Base-by-base conservation (phyloP, 2,329 filamentous ascomycete species). In the Penicillium sp. region DNA sequence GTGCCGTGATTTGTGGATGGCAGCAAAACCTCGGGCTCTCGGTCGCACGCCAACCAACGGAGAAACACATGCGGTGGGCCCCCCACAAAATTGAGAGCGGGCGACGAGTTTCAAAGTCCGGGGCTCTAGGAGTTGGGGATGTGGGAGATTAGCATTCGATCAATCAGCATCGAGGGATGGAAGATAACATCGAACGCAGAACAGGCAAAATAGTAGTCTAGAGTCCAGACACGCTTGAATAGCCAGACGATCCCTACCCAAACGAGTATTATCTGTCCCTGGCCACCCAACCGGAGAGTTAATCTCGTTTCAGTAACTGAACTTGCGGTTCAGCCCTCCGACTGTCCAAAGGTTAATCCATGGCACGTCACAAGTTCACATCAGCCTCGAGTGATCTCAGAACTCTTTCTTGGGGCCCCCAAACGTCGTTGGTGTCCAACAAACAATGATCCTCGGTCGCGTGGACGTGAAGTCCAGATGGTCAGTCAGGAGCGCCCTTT, bases 21-120 rank as follows among this genome's bases (percentile, higher is more conserved):
- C 17, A 11, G 35, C 34, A 22, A 37, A 42, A 37, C 52, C 61
- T 58, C 61, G 61, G 61, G 55, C 20, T 43, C 55, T 61, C 58
- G 58, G 51, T 55, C 42, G 34, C 28, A 51, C 34, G 50, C 41
- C n/a, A 7, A 42, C 25, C 52, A 45, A 20, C 34, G 38, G 31
- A 45, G 34, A 59, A 45, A 55, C 39, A 51, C 57, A 59, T 59
- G 57, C 52, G 38, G 14, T 57, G 37, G 25, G 37, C 11, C 37
- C 43, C 25, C 28, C 47, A n/a, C 55, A 51, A 37, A 35, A 52
- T 43, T 43, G 47, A 15, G 34, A 34, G 20, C 34, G 14, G 17
- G 42, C 15, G 17, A n/a, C 34, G 41, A 53, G 17, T 17, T 28
- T 53, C 50, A 37, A 6, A 34, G 17, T 14, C 31, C 35, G 20